phyloP scores from a whole-genome alignment of 1,284 basidiomycete species.

The Apiotrichum veenhuisii region DNA sequence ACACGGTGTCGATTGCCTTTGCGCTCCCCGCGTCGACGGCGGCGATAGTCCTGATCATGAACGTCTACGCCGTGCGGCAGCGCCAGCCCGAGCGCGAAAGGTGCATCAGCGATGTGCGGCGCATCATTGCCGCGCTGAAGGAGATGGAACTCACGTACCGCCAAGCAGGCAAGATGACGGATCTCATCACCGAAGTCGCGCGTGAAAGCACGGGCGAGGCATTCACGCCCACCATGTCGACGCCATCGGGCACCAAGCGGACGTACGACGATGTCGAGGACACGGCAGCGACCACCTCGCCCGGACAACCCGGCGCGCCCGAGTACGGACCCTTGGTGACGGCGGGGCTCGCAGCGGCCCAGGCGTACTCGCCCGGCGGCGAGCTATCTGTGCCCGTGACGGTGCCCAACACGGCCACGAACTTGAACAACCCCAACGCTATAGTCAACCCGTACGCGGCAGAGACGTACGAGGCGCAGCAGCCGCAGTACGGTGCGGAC shows the following conservation, averaged over 20 bases:
- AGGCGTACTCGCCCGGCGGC: constrained; percentile 2
- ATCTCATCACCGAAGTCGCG: constrained; percentile 32
- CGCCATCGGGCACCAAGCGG: constrained; percentile 8
- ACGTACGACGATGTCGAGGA: constrained; percentile 8
- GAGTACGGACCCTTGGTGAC: constrained; percentile 6
- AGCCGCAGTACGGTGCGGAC: background rate
- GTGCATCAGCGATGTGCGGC: constrained; percentile 66
- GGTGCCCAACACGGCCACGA: background rate
- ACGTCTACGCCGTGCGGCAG: constrained; percentile 67
- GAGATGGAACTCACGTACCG: constrained; percentile 56
- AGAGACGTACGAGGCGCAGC: background rate
- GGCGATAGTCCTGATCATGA: constrained; percentile 65
- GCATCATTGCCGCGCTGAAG: constrained; percentile 62
- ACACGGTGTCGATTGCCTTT: constrained; percentile 36
- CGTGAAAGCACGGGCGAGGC: constrained; percentile 17
- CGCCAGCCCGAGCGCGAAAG: constrained; percentile 58
- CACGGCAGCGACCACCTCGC: background rate
- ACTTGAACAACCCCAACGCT: background rate
- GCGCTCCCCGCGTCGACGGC: constrained; percentile 58
- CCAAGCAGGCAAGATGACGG: constrained; percentile 45
- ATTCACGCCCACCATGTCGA: background rate
- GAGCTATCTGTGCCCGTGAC: no score
- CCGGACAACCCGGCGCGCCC: constrained; percentile 13
- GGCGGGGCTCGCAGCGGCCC: constrained; percentile 2
- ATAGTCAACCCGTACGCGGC: no score